These are phyloP conservation scores for Paraconiothyrium sp. DNA, from an alignment of 2,329 filamentous ascomycete genomes.

Conservation along the genomic window DNA sequence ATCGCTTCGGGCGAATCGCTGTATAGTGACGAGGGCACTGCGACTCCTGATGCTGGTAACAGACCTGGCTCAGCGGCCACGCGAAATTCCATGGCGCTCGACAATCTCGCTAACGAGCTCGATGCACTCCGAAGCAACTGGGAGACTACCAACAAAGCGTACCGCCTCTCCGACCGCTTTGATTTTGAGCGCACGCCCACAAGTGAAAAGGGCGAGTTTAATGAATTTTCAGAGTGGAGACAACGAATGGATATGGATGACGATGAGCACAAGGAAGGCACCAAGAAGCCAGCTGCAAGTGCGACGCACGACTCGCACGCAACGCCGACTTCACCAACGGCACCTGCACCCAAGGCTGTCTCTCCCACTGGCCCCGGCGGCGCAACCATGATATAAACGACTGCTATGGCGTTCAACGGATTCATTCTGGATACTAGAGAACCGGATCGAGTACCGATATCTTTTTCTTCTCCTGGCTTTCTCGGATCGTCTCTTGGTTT, in stretches of 20 bases:
- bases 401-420: slow-evolving; percentile 14
- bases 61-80: slow-evolving; percentile 42
- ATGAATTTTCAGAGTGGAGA: slow-evolving; percentile 48
- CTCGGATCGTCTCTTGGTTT: slow-evolving; percentile 2
- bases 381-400: slow-evolving; percentile 30
- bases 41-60: slow-evolving; percentile 43
- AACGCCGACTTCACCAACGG: slow-evolving; percentile 8
- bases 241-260: slow-evolving; percentile 44
- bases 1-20: slow-evolving; percentile 66
- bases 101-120: slow-evolving; percentile 90
- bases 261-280: slow-evolving; percentile 25
- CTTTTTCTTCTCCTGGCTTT: slow-evolving; percentile 8
- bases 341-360: slow-evolving; percentile 15
- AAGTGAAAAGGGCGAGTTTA: slow-evolving; percentile 42
- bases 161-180: slow-evolving; percentile 87
- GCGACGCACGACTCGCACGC: slow-evolving; percentile 6
- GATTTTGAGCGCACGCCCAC: slow-evolving; percentile 75
- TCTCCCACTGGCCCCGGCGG: slow-evolving; percentile 27
- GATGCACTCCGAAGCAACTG: slow-evolving; percentile 90
- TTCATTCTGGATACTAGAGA: slow-evolving; percentile 12
- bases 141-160: slow-evolving; percentile 96
- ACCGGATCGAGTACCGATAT: background rate
- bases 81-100: slow-evolving; percentile 76
- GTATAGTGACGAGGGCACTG: slow-evolving; percentile 54
- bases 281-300: slow-evolving; percentile 11